Conservation (phyloP, 2,329 filamentous ascomycete species). For the Pestalotiopsis sp. region DNA sequence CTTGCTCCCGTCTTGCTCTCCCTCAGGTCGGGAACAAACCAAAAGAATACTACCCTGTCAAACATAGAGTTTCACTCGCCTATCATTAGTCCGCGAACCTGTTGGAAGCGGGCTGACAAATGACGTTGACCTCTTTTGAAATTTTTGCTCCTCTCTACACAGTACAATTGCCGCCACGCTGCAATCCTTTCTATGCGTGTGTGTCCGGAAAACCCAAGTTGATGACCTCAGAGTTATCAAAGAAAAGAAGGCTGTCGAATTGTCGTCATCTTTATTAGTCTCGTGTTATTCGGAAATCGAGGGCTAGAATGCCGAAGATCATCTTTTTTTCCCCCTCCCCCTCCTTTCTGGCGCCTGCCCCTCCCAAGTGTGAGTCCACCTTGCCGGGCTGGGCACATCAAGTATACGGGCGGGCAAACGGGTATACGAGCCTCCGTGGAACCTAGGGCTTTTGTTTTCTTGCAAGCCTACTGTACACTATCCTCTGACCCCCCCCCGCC, state of each 20-base stretch:
- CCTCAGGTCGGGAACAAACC: neutral
- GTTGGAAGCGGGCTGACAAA: neutral
- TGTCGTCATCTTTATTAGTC: neutral
- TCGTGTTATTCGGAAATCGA: neutral
- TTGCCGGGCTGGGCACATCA: neutral
- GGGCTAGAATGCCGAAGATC: neutral
- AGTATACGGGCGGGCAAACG: neutral
- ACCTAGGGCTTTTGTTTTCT: neutral
- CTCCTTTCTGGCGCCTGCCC: no score
- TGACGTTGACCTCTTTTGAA: neutral
- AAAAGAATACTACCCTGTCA: neutral
- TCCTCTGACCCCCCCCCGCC: neutral
- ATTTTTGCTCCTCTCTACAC: neutral
- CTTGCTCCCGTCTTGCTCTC: neutral
- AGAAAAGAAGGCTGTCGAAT: no score
- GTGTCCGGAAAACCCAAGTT: no score
- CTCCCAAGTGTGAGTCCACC: neutral
- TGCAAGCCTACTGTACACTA: no score
- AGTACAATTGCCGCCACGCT: no score
- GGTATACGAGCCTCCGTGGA: conserved; percentile 5
- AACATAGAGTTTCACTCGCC: neutral
- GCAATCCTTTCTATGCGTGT: no score
- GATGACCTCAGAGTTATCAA: no score
- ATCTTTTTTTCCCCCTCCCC: neutral
- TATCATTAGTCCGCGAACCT: neutral